These are phyloP conservation scores for Rhododendron ovatum DNA, from an alignment of 148 eudicot species.

Conservation along the genomic window DNA sequence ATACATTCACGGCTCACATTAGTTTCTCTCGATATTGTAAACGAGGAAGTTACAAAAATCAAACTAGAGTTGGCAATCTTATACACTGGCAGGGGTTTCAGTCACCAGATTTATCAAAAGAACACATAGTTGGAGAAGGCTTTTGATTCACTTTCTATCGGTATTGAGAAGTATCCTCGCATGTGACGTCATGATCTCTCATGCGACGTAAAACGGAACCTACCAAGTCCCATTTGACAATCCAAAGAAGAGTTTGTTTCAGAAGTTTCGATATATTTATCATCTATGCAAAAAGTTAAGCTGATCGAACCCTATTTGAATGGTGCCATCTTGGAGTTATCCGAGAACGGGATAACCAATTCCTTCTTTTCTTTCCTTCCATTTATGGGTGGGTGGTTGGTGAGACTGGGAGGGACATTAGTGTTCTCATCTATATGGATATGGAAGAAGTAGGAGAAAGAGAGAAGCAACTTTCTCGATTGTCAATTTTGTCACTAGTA, in stretches of 20 bases:
- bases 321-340: not conserved
- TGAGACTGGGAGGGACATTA: not conserved
- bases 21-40: not conserved
- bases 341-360: not conserved
- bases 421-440: not conserved
- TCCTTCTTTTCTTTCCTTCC: not conserved
- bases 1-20: not conserved
- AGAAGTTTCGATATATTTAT: not conserved
- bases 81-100: not conserved
- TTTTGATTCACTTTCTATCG: not conserved
- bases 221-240: not conserved
- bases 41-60: not conserved
- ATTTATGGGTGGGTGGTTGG: not conserved
- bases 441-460: not conserved
- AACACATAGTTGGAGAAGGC: not conserved
- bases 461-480: not conserved
- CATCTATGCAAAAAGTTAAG: too few species aligned
- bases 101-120: not conserved
- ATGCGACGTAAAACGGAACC: too few species aligned
- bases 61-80: not conserved
- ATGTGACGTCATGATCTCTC: not conserved
- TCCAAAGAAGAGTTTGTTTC: not conserved
- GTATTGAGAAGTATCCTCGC: not conserved
- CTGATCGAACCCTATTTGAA: not conserved
- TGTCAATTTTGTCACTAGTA: not conserved